phyloP scores from a whole-genome alignment of 805 yeast species.

The Metschnikowia arizonensis region DNA sequence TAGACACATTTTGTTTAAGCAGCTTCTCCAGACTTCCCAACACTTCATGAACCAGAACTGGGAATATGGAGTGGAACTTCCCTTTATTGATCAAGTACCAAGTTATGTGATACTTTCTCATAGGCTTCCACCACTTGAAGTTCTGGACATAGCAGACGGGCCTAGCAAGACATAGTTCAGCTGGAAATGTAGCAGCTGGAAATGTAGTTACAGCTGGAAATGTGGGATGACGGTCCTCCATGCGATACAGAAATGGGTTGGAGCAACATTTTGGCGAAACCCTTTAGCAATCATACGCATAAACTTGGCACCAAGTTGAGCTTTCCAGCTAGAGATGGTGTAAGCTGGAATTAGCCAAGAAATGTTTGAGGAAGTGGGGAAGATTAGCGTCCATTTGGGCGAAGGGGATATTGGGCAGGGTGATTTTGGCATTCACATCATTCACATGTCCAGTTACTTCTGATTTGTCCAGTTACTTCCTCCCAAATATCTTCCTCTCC shows the following conservation, averaged over 20 bases:
- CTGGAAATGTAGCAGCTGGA: too few species aligned
- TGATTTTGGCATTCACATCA: too few species aligned
- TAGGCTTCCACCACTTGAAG: constrained; percentile 59
- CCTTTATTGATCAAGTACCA: too few species aligned
- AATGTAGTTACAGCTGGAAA: constrained; percentile 90
- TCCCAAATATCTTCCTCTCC: too few species aligned
- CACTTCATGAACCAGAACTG: constrained; percentile 91
- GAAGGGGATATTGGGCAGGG: too few species aligned
- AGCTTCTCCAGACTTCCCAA: constrained; percentile 30
- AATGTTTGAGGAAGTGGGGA: constrained; percentile 68
- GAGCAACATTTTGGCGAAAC: too few species aligned
- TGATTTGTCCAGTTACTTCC: too few species aligned
- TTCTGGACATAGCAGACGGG: constrained; percentile 62
- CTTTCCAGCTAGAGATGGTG: constrained; percentile 85
- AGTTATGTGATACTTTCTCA: constrained; percentile 56
- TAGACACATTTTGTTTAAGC: constrained; percentile 6
- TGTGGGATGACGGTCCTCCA: constrained; percentile 62
- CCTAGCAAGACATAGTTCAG: too few species aligned
- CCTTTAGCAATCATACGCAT: constrained; percentile 40
- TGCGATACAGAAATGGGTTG: constrained; percentile 66
- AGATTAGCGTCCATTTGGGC: constrained; percentile 55
- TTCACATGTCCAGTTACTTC: too few species aligned
- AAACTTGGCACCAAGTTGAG: constrained; percentile 62
- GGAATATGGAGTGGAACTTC: constrained; percentile 52
- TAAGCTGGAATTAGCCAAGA: constrained; percentile 75